phyloP scores from a whole-genome alignment of 352 stramenopile genomes.

The Thraustotheca clavata region DNA sequence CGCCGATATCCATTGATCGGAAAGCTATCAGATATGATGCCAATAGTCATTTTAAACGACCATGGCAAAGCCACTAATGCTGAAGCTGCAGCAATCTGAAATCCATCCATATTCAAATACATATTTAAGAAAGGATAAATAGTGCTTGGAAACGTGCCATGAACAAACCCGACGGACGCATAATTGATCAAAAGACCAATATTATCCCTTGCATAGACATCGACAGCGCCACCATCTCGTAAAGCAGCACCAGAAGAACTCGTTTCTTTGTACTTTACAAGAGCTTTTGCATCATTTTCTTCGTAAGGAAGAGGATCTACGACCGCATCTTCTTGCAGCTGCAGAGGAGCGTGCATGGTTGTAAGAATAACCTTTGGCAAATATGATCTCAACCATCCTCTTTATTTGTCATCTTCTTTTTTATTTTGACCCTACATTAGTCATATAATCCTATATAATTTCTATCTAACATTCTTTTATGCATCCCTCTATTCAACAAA shows the following conservation, averaged over 20 bases:
- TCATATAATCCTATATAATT: no score
- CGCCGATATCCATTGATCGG: slow-evolving; percentile 42
- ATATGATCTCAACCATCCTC: no score
- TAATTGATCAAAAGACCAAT: slow-evolving; percentile 52
- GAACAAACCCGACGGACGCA: slow-evolving; percentile 42
- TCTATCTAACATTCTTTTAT: no score
- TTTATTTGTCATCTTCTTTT: no score
- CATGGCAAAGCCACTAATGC: slow-evolving; percentile 42
- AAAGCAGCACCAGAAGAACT: neutral
- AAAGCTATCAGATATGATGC: slow-evolving; percentile 53
- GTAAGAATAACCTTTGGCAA: no score
- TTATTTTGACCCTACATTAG: no score
- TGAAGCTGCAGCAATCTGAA: slow-evolving; percentile 31
- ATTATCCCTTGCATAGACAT: slow-evolving; percentile 11
- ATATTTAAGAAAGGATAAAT: slow-evolving; percentile 50
- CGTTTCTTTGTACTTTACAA: neutral
- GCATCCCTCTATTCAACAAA: no score
- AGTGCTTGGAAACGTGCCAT: slow-evolving; percentile 37
- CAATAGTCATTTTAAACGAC: slow-evolving; percentile 58
- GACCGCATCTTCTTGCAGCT: neutral
- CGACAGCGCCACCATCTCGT: neutral
- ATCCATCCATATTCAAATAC: slow-evolving; percentile 46
- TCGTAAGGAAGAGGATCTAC: neutral
- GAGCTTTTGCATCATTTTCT: neutral
- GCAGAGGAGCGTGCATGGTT: no score